These are phyloP conservation scores for Actinidia arguta DNA, from an alignment of 179 eudicot species.

Conservation along the genomic window DNA sequence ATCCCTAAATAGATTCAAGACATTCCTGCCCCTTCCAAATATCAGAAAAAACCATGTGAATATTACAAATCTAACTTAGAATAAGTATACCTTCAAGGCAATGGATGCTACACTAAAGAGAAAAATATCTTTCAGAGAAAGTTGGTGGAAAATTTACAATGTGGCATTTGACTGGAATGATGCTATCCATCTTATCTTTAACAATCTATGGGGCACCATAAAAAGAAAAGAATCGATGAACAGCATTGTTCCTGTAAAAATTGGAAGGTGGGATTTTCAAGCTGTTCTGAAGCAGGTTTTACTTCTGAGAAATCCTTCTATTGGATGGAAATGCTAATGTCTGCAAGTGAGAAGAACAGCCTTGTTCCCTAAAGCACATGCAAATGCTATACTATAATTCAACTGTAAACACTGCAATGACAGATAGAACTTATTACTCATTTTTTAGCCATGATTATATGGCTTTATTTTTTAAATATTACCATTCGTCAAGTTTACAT, in stretches of 20 bases:
- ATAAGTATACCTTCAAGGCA: too few relatives aligned
- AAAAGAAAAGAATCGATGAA: background rate
- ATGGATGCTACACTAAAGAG: too few relatives aligned
- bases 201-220: background rate
- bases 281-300: slow-evolving; percentile 63
- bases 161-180: background rate
- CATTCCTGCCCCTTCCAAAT: too few relatives aligned
- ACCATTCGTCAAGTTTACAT: too few relatives aligned
- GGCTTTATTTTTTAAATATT: too few relatives aligned
- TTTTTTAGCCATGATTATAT: too few relatives aligned
- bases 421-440: too few relatives aligned
- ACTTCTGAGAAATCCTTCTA: slow-evolving; percentile 76
- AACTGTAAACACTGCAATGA: too few relatives aligned
- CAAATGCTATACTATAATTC: too few relatives aligned
- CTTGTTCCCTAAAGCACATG: too few relatives aligned
- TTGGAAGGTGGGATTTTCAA: slow-evolving; percentile 72
- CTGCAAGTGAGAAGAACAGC: slow-evolving; percentile 53
- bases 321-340: slow-evolving; percentile 48
- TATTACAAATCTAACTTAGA: too few relatives aligned
- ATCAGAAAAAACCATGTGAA: too few relatives aligned
- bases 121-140: background rate
- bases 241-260: slow-evolving; percentile 68
- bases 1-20: background rate
- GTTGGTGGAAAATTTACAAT: slow-evolving; percentile 25
- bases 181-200: slow-evolving; percentile 1